A percentile compares a stretch with the other conserved stretches of the same genome.
These are phyloP conservation scores for Tylopilus sp. DNA, from an alignment of 768 basidiomycete species.

Conservation along the genomic window DNA sequence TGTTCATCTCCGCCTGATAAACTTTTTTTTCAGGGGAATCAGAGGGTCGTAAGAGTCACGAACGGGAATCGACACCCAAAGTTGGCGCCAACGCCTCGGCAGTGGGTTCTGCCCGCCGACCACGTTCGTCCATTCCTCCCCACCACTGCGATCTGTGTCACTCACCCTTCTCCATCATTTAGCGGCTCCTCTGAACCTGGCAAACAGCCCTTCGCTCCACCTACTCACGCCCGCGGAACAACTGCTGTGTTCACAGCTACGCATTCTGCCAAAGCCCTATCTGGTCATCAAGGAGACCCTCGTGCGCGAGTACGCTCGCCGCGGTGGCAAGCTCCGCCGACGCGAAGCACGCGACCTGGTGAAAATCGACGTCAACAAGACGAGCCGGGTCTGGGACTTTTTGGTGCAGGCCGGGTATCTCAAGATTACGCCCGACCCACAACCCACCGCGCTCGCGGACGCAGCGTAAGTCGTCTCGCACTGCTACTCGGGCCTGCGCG, in stretches of 20 bases:
- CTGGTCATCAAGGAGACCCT: slow-evolving; percentile 94
- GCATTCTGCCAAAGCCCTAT: slow-evolving; percentile 93
- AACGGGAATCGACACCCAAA: slow-evolving; percentile 60
- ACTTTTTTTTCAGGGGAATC: slow-evolving; percentile 33
- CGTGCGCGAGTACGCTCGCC: slow-evolving; percentile 86
- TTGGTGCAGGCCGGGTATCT: slow-evolving; percentile 82
- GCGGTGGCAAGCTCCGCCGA: slow-evolving; percentile 83
- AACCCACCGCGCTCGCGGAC: slow-evolving; percentile 34
- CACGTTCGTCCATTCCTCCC: slow-evolving; percentile 32
- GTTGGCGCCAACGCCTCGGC: slow-evolving; percentile 33
- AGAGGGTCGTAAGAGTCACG: slow-evolving; percentile 55
- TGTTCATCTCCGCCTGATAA: background rate
- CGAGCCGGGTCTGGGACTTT: slow-evolving; percentile 90
- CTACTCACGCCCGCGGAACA: slow-evolving; percentile 88
- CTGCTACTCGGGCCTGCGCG: background rate
- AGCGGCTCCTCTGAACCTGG: slow-evolving; percentile 79
- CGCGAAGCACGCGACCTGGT: slow-evolving; percentile 88
- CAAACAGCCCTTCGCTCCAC: slow-evolving; percentile 86
- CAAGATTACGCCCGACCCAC: slow-evolving; percentile 59
- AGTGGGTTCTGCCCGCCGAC: slow-evolving; percentile 39
- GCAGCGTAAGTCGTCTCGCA: slow-evolving; percentile 30
- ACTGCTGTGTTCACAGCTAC: slow-evolving; percentile 79
- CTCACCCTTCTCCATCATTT: slow-evolving; percentile 4
- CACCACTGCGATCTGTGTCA: background rate
- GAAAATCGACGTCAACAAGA: slow-evolving; percentile 93